These are phyloP conservation scores for Xylaria venustula DNA, from an alignment of 495 filamentous ascomycete species.

Conservation along the genomic window DNA sequence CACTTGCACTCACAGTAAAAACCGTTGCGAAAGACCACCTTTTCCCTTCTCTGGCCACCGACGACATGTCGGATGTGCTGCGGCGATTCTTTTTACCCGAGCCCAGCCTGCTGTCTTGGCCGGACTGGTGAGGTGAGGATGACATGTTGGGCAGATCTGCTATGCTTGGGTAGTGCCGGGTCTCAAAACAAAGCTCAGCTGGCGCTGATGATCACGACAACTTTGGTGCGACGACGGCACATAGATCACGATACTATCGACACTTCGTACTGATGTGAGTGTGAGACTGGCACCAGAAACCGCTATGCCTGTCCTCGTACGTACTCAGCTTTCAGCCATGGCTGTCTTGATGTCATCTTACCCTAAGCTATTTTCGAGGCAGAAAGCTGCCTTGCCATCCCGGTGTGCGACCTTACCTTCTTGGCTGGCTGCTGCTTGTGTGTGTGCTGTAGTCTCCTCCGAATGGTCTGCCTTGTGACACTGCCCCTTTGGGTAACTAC, in stretches of 20 bases:
- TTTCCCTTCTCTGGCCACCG: background rate
- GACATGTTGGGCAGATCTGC: background rate
- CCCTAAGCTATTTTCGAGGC: background rate
- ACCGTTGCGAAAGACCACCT: constrained; percentile 5
- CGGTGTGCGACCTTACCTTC: background rate
- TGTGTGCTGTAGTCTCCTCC: background rate
- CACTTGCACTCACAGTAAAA: background rate
- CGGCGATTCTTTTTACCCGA: background rate
- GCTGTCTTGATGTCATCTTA: constrained; percentile 6
- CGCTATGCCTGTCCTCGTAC: background rate
- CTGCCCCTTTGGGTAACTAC: background rate
- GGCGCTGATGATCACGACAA: background rate
- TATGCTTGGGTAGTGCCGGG: background rate
- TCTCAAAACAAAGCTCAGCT: background rate
- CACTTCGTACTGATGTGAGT: background rate
- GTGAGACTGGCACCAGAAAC: background rate
- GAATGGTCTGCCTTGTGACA: background rate
- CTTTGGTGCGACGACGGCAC: background rate
- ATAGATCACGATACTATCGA: background rate
- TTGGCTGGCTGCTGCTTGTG: no score
- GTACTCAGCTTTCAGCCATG: background rate
- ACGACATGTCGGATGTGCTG: constrained; percentile 7
- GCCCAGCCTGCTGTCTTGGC: background rate
- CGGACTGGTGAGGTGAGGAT: background rate
- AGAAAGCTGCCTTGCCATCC: constrained; percentile 6